These are phyloP conservation scores for Saccharomyces hybrid DNA, from an alignment of 1,139 yeast species.

Conservation along the genomic window DNA sequence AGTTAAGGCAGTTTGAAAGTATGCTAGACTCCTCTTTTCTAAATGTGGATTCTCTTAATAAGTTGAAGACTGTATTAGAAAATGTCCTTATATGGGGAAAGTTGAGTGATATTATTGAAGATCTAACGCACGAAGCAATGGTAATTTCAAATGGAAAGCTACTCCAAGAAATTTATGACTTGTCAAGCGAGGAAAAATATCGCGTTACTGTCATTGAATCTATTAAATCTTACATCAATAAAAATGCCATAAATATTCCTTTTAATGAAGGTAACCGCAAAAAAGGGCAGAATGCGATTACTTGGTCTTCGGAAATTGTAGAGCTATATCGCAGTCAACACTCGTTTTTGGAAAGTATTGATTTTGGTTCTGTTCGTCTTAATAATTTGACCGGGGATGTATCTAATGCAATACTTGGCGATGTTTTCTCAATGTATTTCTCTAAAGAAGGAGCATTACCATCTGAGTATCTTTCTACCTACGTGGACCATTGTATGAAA, in stretches of 20 bases:
- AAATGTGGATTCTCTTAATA: constrained; percentile 20
- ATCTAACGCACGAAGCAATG: constrained; percentile 11
- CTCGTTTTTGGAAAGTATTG: constrained; percentile 40
- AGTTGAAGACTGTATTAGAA: constrained; percentile 17
- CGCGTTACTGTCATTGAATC: constrained; percentile 29
- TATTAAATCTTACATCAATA: constrained; percentile 42
- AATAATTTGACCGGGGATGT: constrained; percentile 33
- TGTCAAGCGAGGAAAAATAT: constrained; percentile 18
- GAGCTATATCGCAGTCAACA: constrained; percentile 48
- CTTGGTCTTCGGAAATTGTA: constrained; percentile 63
- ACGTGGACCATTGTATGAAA: constrained; percentile 49
- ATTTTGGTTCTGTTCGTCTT: constrained; percentile 21
- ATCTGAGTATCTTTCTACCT: constrained; percentile 68
- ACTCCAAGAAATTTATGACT: constrained; percentile 14
- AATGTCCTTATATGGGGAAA: constrained; percentile 23
- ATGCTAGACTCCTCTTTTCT: constrained; percentile 30
- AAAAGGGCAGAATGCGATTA: constrained; percentile 44
- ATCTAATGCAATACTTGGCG: constrained; percentile 47
- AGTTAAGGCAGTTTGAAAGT: constrained; percentile 50
- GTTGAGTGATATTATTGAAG: constrained; percentile 9
- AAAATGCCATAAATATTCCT: constrained; percentile 32
- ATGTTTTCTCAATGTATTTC: constrained; percentile 56
- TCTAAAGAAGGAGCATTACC: constrained; percentile 47
- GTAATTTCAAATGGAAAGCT: constrained; percentile 8
- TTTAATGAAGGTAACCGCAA: constrained; percentile 26